Percentiles rank a stretch among this genome's conserved stretches.
These are phyloP conservation scores for Kalmanozyma brasiliensis DNA, from an alignment of 1,284 basidiomycete species.

Conservation along the genomic window DNA sequence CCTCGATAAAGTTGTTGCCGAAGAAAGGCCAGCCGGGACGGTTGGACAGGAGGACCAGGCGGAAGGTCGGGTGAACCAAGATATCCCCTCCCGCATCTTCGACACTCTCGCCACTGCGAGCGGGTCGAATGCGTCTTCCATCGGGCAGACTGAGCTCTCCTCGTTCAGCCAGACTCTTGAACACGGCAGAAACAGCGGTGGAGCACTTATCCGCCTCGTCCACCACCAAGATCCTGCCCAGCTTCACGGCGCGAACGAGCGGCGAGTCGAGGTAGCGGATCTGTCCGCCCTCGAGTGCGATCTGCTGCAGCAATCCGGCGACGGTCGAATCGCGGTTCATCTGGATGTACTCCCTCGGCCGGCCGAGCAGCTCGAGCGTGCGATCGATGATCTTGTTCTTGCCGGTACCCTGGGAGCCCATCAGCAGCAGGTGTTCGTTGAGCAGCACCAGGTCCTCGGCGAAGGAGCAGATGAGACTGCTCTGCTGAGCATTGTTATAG, in stretches of 20 bases:
- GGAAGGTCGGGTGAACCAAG: slow-evolving; percentile 66
- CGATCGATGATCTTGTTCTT: slow-evolving; percentile 69
- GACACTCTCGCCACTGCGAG: slow-evolving; percentile 8
- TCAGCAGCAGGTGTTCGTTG: slow-evolving; percentile 66
- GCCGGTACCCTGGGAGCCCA: slow-evolving; percentile 68
- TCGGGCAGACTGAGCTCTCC: slow-evolving; percentile 68
- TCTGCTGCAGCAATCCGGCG: slow-evolving; percentile 61
- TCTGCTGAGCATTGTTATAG: slow-evolving; percentile 68
- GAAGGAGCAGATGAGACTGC: slow-evolving; percentile 63
- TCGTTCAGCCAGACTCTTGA: slow-evolving; percentile 67
- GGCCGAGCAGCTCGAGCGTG: slow-evolving; percentile 64
- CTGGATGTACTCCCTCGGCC: slow-evolving; percentile 69
- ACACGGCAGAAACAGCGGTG: slow-evolving; percentile 67
- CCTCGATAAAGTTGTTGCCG: slow-evolving; percentile 67
- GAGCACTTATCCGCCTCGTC: slow-evolving; percentile 69
- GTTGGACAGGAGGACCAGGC: slow-evolving; percentile 68
- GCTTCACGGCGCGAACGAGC: slow-evolving; percentile 65
- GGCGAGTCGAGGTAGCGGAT: slow-evolving; percentile 67
- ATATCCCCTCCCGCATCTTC: slow-evolving; percentile 39
- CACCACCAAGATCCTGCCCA: slow-evolving; percentile 68
- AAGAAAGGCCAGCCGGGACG: slow-evolving; percentile 67
- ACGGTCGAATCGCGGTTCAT: slow-evolving; percentile 67
- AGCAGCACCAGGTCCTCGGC: slow-evolving; percentile 66
- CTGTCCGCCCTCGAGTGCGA: slow-evolving; percentile 65
- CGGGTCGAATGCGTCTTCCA: slow-evolving; percentile 63